phyloP scores from a whole-genome alignment of 352 stramenopile species.

The Elongisporangium anandrum region DNA sequence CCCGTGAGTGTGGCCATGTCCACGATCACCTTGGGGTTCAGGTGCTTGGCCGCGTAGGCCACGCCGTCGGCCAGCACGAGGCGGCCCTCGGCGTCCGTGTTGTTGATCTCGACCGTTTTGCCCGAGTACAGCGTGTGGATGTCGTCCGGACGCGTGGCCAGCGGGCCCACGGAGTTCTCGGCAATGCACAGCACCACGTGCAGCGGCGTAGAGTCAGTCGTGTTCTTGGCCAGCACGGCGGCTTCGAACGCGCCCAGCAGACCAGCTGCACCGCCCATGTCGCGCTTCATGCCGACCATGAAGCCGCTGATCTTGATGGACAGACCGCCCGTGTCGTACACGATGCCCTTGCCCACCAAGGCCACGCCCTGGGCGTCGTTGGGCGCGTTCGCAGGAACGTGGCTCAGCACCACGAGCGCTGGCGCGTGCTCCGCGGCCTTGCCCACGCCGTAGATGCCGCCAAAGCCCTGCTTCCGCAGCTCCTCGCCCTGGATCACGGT shows the following conservation, averaged over 20 bases:
- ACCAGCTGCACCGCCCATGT: constrained; percentile 88
- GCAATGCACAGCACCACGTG: constrained; percentile 90
- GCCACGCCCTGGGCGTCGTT: constrained; percentile 47
- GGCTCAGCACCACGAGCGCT: constrained; percentile 88
- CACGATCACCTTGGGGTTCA: constrained; percentile 89
- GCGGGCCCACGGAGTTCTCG: constrained; percentile 92
- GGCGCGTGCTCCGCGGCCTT: constrained; percentile 87
- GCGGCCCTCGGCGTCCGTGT: constrained; percentile 94
- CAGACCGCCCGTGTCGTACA: constrained; percentile 96
- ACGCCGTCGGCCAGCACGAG: constrained; percentile 94
- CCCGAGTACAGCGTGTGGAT: constrained; percentile 92
- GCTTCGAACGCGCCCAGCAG: constrained; percentile 69
- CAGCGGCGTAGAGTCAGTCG: constrained; percentile 80
- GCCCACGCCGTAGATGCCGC: constrained; percentile 91
- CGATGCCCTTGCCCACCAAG: constrained; percentile 95
- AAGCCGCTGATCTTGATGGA: constrained; percentile 88
- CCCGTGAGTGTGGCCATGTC: constrained; percentile 96
- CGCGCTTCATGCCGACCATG: constrained; percentile 94
- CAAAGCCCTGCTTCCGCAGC: constrained; percentile 86
- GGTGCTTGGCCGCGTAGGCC: constrained; percentile 90
- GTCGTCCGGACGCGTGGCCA: constrained; percentile 91
- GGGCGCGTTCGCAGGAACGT: constrained; percentile 41
- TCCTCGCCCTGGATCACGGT: constrained; percentile 90
- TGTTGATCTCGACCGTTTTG: constrained; percentile 97
- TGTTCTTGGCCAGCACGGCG: constrained; percentile 86